Base-by-base conservation (phyloP, 2,329 filamentous ascomycete genomes). In the Hypoxylon sp. region DNA sequence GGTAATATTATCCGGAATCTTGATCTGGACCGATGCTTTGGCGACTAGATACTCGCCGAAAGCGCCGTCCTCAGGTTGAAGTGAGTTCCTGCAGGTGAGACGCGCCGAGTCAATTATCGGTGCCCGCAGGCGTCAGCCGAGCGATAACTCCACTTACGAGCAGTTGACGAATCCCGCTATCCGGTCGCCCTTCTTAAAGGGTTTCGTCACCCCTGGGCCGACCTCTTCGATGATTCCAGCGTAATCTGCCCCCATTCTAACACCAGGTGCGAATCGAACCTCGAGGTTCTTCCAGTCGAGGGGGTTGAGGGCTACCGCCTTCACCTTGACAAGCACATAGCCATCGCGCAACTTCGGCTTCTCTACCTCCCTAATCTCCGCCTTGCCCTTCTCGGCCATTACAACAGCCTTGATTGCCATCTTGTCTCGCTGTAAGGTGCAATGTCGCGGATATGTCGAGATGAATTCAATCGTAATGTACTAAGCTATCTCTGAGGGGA, bases 171-270 rank as follows among this genome's bases (percentile, higher is more conserved):
- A 54, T 4, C 85, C 85, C 24, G 76, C 74, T 33, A 86, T 77
- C 44, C 84, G 80, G 65, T 88, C 85, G 2, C 86, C 85, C 58
- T 80, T 81, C 72, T 80, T 80, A 65, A 85, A 81, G 5, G 73
- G 61, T 67, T 81, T 81, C 14, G 76, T 82, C 19, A 84, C 81
- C 35, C 79, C 79, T 3, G 72, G 59, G 8, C 84, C 85, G 24
- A 86, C 78, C 57, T 83, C 80, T 39, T 83, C 80, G 2, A 87
- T 81, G 13, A 82, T 73, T 42, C 85, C 84, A 29, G 81, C 80
- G 60, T 81, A 86, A 72, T 86, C 85, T 58, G 80, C 83, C n/a
- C 83, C 83, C 37, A 79, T 55, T 24, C 71, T 68, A 37, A 65
- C 24, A 14, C 75, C 74, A 24, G 67, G 35, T 8, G 47, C 51